phyloP scores from a whole-genome alignment of 345 rosid species.

The Reutealis trisperma region DNA sequence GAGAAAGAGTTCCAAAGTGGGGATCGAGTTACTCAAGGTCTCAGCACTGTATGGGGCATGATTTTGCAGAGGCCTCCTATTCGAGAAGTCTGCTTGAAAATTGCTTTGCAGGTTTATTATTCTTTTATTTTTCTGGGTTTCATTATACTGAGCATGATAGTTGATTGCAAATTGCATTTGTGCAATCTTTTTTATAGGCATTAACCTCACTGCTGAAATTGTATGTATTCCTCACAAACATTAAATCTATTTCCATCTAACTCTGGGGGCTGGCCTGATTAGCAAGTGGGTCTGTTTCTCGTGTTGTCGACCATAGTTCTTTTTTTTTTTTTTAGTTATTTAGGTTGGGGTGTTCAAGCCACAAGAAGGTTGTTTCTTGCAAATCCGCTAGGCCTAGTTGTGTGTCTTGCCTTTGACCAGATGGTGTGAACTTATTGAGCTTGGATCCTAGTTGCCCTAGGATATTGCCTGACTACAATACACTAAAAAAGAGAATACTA shows the following conservation, averaged over 20 bases:
- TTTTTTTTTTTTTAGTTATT: no score
- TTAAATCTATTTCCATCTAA: neutral
- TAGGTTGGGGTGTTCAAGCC: neutral
- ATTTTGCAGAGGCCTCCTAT: constrained; percentile 83
- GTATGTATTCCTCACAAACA: neutral
- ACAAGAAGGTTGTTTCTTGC: neutral
- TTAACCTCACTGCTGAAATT: neutral
- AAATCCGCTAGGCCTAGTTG: neutral
- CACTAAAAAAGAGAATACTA: no score
- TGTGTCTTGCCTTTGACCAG: no score
- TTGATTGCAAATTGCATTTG: neutral
- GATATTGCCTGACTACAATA: no score
- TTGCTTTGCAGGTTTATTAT: constrained; percentile 82
- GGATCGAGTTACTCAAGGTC: constrained; percentile 98
- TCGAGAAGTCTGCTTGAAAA: constrained; percentile 79
- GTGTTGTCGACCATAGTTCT: neutral
- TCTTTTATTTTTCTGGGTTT: neutral
- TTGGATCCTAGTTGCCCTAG: no score
- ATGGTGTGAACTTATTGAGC: no score
- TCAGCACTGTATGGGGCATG: constrained; percentile 89
- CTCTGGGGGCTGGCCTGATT: neutral
- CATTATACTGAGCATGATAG: neutral
- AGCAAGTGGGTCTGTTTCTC: neutral
- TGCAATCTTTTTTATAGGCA: neutral
- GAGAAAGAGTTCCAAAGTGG: constrained; percentile 73